A percentile compares a stretch with the other conserved stretches of the same genome.
These are phyloP conservation scores for Alternaria longipes DNA, from an alignment of 2,329 filamentous ascomycete species.

Conservation along the genomic window DNA sequence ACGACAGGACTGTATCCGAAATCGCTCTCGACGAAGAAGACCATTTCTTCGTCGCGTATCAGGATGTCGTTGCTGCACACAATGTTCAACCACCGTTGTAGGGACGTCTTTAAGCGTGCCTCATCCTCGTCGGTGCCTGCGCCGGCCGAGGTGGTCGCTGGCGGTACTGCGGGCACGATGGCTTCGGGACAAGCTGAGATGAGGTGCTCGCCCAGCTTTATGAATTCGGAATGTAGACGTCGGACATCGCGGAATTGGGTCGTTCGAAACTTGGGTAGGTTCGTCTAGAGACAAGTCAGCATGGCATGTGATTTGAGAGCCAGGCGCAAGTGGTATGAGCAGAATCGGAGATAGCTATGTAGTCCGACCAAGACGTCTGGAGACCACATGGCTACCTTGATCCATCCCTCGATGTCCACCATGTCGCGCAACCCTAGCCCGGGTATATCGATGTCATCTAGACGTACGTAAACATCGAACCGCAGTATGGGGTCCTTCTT, in stretches of 20 bases:
- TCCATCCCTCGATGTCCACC: slow-evolving; percentile 9
- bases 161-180: slow-evolving; percentile 91
- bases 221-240: slow-evolving; percentile 92
- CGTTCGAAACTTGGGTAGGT: slow-evolving; percentile 96
- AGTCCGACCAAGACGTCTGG: not conserved
- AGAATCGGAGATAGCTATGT: not conserved
- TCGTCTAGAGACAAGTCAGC: slow-evolving; percentile 71
- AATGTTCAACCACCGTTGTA: slow-evolving; percentile 95
- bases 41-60: slow-evolving; percentile 95
- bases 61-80: slow-evolving; percentile 92
- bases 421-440: slow-evolving; percentile 4
- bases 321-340: not conserved
- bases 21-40: slow-evolving; percentile 98
- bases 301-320: not conserved
- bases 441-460: not conserved
- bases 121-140: slow-evolving; percentile 98
- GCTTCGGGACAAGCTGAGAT: slow-evolving; percentile 98
- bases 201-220: slow-evolving; percentile 94
- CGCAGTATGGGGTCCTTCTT: slow-evolving; percentile 94
- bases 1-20: slow-evolving; percentile 97
- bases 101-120: slow-evolving; percentile 80
- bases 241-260: slow-evolving; percentile 98
- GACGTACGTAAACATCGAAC: slow-evolving; percentile 92
- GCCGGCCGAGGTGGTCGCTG: slow-evolving; percentile 92
- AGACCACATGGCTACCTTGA: slow-evolving; percentile 11